phyloP scores from a whole-genome alignment of 345 rosid genomes.

The Syzygium aqueum region DNA sequence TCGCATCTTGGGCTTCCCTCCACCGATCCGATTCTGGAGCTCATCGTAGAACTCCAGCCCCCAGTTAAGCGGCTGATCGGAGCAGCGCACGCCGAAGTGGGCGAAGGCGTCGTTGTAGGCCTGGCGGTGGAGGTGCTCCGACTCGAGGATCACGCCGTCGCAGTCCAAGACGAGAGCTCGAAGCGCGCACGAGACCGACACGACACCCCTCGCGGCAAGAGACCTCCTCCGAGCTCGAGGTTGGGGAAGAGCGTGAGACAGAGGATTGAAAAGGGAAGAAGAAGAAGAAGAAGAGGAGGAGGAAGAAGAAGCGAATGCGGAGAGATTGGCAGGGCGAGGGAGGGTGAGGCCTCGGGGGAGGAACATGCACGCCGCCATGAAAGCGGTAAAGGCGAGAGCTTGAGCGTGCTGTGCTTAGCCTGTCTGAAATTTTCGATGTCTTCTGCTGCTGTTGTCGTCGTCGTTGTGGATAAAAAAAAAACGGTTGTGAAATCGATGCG shows the following conservation, averaged over 20 bases:
- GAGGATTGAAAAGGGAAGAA: background rate
- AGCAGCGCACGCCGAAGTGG: conserved; percentile 66
- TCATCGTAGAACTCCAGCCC: conserved; percentile 61
- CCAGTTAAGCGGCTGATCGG: conserved; percentile 59
- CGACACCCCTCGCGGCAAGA: background rate
- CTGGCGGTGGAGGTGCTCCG: conserved; percentile 87
- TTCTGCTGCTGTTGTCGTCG: background rate
- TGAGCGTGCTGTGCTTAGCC: background rate
- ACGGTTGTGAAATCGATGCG: background rate
- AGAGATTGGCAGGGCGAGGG: background rate
- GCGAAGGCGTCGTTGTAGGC: conserved; percentile 93
- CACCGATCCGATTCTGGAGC: conserved; percentile 80
- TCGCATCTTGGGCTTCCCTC: conserved; percentile 98
- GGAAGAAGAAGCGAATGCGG: background rate
- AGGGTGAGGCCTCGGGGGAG: background rate
- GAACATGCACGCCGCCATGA: background rate
- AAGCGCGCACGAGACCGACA: conserved; percentile 30
- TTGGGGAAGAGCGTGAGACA: background rate
- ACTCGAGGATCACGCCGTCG: conserved; percentile 89
- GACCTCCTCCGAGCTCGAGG: background rate
- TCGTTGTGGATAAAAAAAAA: background rate
- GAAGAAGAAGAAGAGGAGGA: background rate
- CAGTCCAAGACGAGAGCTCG: conserved; percentile 86
- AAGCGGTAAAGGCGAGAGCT: background rate
- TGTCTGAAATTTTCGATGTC: background rate